Evolutionary conservation across 805 yeast genomes (phyloP).

Genomic region (Hanseniaspora clermontiae): DNA sequence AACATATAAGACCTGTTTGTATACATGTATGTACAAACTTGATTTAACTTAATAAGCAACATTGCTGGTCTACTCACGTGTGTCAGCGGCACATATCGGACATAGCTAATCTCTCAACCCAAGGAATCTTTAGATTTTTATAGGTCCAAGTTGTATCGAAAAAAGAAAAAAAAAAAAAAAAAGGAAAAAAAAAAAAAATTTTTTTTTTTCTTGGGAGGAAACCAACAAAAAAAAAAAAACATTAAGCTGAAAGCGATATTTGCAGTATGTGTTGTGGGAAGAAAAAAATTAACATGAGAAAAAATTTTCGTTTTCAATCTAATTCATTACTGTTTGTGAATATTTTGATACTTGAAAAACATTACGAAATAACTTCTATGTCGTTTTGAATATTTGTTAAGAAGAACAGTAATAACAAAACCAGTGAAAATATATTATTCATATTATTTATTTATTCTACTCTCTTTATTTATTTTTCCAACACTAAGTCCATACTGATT

Average conservation of each 20-base stretch:
- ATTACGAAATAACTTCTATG: too few species aligned
- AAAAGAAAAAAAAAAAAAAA: too few species aligned
- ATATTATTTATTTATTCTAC: neutral
- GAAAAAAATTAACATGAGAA: too few species aligned
- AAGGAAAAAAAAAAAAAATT: neutral
- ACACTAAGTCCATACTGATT: neutral
- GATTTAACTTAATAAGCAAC: too few species aligned
- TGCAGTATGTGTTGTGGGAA: neutral
- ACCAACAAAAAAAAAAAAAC: too few species aligned
- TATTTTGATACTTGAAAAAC: too few species aligned
- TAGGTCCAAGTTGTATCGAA: neutral
- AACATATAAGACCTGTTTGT: too few species aligned
- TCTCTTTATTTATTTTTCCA: neutral
- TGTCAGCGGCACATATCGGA: neutral
- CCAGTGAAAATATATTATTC: conserved; percentile 1
- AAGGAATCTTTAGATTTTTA: neutral
- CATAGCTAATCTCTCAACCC: neutral
- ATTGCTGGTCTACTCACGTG: too few species aligned
- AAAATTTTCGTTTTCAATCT: neutral
- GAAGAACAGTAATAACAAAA: neutral
- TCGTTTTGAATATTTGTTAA: neutral
- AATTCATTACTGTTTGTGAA: too few species aligned
- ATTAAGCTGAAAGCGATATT: neutral
- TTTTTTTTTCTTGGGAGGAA: neutral
- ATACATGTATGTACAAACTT: too few species aligned